A percentile compares a stretch with the other conserved stretches of the same genome.
Evolutionary conservation across 208 protist genomes (phyloP).

Genomic region (Trypanosoma avium): DNA sequence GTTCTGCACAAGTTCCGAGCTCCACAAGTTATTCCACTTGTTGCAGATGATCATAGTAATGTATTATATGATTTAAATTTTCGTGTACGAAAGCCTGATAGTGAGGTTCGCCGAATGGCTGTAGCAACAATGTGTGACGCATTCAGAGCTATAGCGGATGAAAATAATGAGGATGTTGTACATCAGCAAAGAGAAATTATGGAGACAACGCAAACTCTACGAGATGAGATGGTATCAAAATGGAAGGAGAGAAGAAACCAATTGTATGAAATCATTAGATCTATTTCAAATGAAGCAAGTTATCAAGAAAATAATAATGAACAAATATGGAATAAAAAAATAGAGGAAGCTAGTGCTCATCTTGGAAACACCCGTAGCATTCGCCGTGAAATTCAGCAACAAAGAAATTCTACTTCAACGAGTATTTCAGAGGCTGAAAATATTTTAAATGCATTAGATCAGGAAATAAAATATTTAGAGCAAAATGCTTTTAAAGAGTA

Average conservation of each 20-base stretch:
- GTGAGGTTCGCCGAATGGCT: slow-evolving; percentile 21
- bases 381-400: neutral
- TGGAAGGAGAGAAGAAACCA: slow-evolving; percentile 12
- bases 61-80: slow-evolving; percentile 23
- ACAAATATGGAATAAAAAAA: neutral
- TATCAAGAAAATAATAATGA: neutral
- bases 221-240: slow-evolving; percentile 4
- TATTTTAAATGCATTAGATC: neutral
- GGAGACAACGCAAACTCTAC: neutral
- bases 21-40: slow-evolving; percentile 15
- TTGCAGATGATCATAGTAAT: slow-evolving; percentile 13
- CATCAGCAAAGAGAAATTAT: slow-evolving; percentile 1
- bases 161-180: neutral
- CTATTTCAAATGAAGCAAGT: neutral
- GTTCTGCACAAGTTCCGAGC: slow-evolving; percentile 4
- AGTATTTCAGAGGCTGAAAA: neutral
- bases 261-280: neutral
- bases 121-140: slow-evolving; percentile 31
- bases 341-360: slow-evolving; percentile 1
- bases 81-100: slow-evolving; percentile 6
- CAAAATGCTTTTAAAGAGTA: neutral
- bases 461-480: neutral
- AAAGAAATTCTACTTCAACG: neutral
- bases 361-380: neutral
- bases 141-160: slow-evolving; percentile 13